Evolutionary conservation across 495 filamentous ascomycete species (phyloP).

Genomic region (Penicillium ucsense): DNA sequence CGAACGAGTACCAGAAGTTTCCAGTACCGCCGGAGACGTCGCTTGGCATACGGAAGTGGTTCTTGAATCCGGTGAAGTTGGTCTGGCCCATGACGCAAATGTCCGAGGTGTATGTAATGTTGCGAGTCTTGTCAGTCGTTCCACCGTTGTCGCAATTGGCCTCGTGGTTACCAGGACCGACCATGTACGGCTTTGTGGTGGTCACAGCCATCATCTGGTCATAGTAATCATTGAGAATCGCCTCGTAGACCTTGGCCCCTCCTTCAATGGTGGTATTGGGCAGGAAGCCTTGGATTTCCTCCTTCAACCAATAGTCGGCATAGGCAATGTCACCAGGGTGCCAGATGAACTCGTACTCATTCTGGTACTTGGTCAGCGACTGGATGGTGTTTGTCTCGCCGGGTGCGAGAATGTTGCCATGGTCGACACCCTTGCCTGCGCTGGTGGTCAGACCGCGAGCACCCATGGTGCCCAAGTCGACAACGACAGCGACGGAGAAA

Average conservation of each 20-base stretch:
- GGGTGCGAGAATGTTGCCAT: background rate
- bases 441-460: slow-evolving; percentile 4
- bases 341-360: background rate
- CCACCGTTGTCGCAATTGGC: slow-evolving; percentile 23
- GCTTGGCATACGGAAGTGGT: slow-evolving; percentile 41
- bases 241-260: slow-evolving; percentile 25
- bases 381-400: slow-evolving; percentile 7
- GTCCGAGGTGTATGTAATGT: background rate
- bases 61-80: slow-evolving; percentile 41
- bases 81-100: slow-evolving; percentile 27
- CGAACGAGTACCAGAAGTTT: slow-evolving; percentile 51
- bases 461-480: slow-evolving; percentile 9
- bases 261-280: slow-evolving; percentile 21
- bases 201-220: slow-evolving; percentile 25
- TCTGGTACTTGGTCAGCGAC: slow-evolving; percentile 1
- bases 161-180: slow-evolving; percentile 36
- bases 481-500: slow-evolving; percentile 6
- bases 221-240: slow-evolving; percentile 35
- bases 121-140: background rate
- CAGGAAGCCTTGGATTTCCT: slow-evolving; percentile 17
- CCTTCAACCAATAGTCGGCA: slow-evolving; percentile 31
- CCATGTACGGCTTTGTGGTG: slow-evolving; percentile 29
- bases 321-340: slow-evolving; percentile 30
- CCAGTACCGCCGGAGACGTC: slow-evolving; percentile 34
- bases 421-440: background rate